These are phyloP conservation scores for Phytophthora agathidicida DNA, from an alignment of 352 stramenopile genomes.

Conservation along the genomic window DNA sequence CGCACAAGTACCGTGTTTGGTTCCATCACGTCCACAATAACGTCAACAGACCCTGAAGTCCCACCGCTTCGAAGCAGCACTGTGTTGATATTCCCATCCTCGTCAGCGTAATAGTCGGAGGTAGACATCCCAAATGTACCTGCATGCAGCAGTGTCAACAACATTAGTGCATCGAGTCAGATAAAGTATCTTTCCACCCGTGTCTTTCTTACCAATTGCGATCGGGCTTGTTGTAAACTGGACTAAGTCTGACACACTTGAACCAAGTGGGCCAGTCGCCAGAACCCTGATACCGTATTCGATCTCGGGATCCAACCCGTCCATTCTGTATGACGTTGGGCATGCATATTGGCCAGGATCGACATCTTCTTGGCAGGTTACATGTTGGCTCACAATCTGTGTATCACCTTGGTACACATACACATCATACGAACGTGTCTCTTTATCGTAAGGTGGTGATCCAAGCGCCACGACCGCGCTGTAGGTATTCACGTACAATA, in stretches of 20 bases:
- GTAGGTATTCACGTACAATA: constrained; percentile 48
- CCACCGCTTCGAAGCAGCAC: constrained; percentile 41
- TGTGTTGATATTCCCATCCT: constrained; percentile 25
- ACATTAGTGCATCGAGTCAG: no score
- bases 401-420: constrained; percentile 1
- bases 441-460: constrained; percentile 27
- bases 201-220: constrained; percentile 23
- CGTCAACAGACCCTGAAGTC: constrained; percentile 31
- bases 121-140: constrained; percentile 27
- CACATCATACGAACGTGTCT: constrained; percentile 48
- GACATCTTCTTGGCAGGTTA: constrained; percentile 4
- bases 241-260: constrained; percentile 19
- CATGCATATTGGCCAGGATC: constrained; percentile 11
- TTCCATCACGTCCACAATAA: constrained; percentile 42
- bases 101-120: constrained; percentile 20
- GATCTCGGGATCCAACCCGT: constrained; percentile 15
- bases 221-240: constrained; percentile 21
- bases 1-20: constrained; percentile 32
- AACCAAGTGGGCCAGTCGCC: constrained; percentile 37
- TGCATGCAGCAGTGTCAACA: neutral
- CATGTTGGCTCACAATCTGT: neutral
- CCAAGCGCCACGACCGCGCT: constrained; percentile 39
- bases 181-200: no score
- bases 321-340: constrained; percentile 21
- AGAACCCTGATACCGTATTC: constrained; percentile 34